Evolutionary conservation across 352 stramenopile species (phyloP), one percentile per base, ranked within the genome.

Genomic region (Aphanomyces invadans): DNA sequence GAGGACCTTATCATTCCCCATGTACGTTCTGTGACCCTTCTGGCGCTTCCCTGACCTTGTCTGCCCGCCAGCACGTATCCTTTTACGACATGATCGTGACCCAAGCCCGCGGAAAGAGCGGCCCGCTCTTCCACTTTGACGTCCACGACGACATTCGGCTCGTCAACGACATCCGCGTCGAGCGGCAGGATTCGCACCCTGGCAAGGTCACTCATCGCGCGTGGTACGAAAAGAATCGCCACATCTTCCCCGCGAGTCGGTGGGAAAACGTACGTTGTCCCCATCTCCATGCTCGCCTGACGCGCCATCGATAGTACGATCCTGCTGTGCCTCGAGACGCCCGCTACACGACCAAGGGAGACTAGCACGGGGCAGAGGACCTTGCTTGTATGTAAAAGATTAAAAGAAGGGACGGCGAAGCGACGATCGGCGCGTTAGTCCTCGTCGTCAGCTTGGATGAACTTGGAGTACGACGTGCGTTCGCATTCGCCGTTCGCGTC

Each of bases 81-180:
- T 99, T 99, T 77, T 99, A 99, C 75, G 96, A 99, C 74, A 76
- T 99, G 28, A 99, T 99, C 72, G 88, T 96, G 4, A 98, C 95
- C 21, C 98, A 98, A 74, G 97, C 97, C 0, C 79, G 96, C 45
- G 97, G 97, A 33, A 99, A 99, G 73, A 98, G 88, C 54, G 96
- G 97, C 0, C 97, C 96, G 21, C 75, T 99, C 0, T 99, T 99
- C 73, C 92, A 98, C 73, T 99, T 99, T 70, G 95, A 98, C 70
- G 96, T 99, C 7, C 86, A 96, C 60, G 88, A 97, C 26, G 92
- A 98, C 70, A 75, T 97, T 19, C 81, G 90, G 15, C 77, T 97
- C 39, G 74, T 96, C 4, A 78, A 98, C 15, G 97, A 99, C 75
- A 76, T 82, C 48, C 81, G 95, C 39, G 80, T 98, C n/a, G 95